Base-by-base conservation (phyloP, 371 early-diverging fungal species). In the Conidiobolus incongruus region DNA sequence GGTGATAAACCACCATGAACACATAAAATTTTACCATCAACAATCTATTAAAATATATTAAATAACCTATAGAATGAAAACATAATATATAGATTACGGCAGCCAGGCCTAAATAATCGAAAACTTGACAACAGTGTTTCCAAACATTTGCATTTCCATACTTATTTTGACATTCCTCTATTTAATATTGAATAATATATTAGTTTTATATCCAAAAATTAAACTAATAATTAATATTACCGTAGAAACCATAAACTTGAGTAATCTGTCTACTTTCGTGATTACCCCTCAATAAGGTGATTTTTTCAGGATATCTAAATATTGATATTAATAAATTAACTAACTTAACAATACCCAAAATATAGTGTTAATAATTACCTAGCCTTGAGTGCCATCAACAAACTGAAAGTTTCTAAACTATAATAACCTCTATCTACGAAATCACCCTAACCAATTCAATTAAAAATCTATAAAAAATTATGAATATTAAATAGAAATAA, bases 361-460 rank as follows among this genome's bases (percentile, higher is more conserved):
- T 16, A n/a, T 12, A 31, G 24, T 22, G 32, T 5, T 23, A 17
- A 26, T 30, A n/a, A 15, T 15, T 24, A 45, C 41, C 47, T 44
- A n/a, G 92, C 90, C 66, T 99, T 99, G 43, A 96, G 69, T n/a
- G 29, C 80, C 56, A 98, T 73, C 33, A 99, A 62, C 44, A 96
- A 55, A 21, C 90, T 82, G 48, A 97, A 85, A 4, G 98, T 94
- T 55, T 99, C 98, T 45, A 99, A 70, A 52, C 87, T 86, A 66
- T 95, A 94, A 61, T 92, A 95, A n/a, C 99, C 99, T 45, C 99
- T 74, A 67, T 99, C 99, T 8, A 99, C 99, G 72, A 94, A 99
- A 55, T 99, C 99, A 21, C 99, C 99, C 40, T 40, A 35, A 35
- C 13, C 17, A n/a, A 35, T 8, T 37, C 51, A 26, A 49, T n/a